These are phyloP conservation scores for Cercospora sesami DNA, from an alignment of 2,329 filamentous ascomycete genomes.

Conservation along the genomic window DNA sequence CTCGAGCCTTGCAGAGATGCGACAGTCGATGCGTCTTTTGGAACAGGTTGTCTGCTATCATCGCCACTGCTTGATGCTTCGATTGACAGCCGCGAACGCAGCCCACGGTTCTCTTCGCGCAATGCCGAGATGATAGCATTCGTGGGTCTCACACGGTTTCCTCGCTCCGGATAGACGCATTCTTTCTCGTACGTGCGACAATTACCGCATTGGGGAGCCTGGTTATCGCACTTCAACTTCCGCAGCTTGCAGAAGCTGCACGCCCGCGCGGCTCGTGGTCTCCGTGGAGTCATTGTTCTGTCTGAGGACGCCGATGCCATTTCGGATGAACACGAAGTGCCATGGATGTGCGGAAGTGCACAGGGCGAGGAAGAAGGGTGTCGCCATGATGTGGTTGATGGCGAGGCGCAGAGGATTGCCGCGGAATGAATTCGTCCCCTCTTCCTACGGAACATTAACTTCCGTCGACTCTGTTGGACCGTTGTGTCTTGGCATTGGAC, in stretches of 20 bases:
- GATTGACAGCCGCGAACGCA: slow-evolving; percentile 15
- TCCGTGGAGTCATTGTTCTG: slow-evolving; percentile 4
- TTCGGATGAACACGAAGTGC: background rate
- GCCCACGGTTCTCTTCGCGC: slow-evolving; percentile 26
- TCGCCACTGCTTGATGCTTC: background rate
- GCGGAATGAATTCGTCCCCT: background rate
- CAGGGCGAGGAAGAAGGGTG: background rate
- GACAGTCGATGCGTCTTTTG: background rate
- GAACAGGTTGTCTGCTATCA: background rate
- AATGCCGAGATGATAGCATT: slow-evolving; percentile 25
- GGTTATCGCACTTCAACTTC: slow-evolving; percentile 54
- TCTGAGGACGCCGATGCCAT: slow-evolving; percentile 5
- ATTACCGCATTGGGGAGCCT: slow-evolving; percentile 49
- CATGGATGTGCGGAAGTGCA: background rate
- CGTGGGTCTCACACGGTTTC: slow-evolving; percentile 34
- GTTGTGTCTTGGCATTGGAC: background rate
- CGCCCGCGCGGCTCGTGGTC: slow-evolving; percentile 8
- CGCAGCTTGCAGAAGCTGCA: slow-evolving; percentile 14
- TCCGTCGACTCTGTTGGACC: background rate
- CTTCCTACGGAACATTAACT: background rate
- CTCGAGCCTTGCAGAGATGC: background rate
- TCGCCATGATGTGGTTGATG: background rate
- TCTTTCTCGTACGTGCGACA: slow-evolving; percentile 50
- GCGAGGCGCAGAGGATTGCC: background rate
- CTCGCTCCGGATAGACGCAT: slow-evolving; percentile 46